phyloP scores from a whole-genome alignment of 2,329 filamentous ascomycete genomes.

The Arthrinium puccinioides region DNA sequence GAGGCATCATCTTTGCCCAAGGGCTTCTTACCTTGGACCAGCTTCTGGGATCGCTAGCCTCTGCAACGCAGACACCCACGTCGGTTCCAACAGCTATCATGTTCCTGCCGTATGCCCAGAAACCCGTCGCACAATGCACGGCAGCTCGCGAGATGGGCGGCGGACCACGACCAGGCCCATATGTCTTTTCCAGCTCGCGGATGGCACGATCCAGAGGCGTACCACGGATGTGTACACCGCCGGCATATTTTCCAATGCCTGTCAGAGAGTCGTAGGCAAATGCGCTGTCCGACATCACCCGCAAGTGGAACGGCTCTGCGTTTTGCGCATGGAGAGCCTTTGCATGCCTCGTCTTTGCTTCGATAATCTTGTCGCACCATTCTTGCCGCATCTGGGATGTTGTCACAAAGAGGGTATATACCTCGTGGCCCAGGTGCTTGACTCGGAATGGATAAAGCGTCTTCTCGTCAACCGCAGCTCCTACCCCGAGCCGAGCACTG shows the following conservation, averaged over 20 bases:
- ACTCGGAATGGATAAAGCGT: constrained; percentile 91
- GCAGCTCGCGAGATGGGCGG: constrained; percentile 73
- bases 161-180: constrained; percentile 63
- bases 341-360: constrained; percentile 91
- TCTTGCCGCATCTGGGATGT: constrained; percentile 68
- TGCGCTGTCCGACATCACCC: constrained; percentile 85
- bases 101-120: constrained; percentile 73
- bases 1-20: background rate
- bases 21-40: constrained; percentile 68
- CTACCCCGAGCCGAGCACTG: constrained; percentile 32
- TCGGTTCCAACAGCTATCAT: constrained; percentile 95
- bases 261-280: constrained; percentile 71
- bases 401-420: constrained; percentile 84
- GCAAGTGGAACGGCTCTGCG: constrained; percentile 87
- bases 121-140: constrained; percentile 90
- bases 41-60: constrained; percentile 80
- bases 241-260: constrained; percentile 49
- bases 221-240: constrained; percentile 69
- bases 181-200: constrained; percentile 74
- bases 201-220: constrained; percentile 91
- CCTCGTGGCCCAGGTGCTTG: constrained; percentile 90
- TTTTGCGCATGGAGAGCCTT: constrained; percentile 85
- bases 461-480: constrained; percentile 62
- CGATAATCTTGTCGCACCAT: constrained; percentile 90
- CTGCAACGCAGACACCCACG: constrained; percentile 84